A percentile compares a stretch with the other conserved stretches of the same genome.
These are phyloP conservation scores for Dioscorea alata DNA, from an alignment of 106 monocot species.

Conservation along the genomic window DNA sequence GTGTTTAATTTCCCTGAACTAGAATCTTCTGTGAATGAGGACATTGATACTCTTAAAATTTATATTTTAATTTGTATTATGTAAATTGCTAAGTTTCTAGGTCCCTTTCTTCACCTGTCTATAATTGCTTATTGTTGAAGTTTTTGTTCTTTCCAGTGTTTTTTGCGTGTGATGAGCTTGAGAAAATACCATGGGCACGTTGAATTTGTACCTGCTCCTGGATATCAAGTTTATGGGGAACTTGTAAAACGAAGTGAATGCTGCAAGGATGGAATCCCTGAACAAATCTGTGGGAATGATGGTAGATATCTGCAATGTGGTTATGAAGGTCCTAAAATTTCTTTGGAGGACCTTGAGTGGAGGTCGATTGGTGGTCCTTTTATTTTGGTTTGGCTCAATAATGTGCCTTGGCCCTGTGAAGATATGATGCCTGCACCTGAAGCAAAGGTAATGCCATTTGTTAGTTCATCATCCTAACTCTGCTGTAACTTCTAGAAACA, in stretches of 20 bases:
- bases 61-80: too few relatives aligned
- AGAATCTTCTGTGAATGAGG: too few relatives aligned
- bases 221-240: constrained; percentile 58
- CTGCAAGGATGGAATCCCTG: not conserved
- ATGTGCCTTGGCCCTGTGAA: constrained; percentile 65
- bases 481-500: too few relatives aligned
- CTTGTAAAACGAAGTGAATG: constrained; percentile 13
- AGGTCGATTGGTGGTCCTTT: constrained; percentile 69
- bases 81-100: too few relatives aligned
- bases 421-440: constrained; percentile 68
- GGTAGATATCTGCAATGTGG: constrained; percentile 11
- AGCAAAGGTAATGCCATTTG: constrained; percentile 47
- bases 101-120: not conserved
- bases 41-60: too few relatives aligned
- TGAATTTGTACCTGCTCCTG: constrained; percentile 65
- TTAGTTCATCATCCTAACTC: too few relatives aligned
- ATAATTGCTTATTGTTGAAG: too few relatives aligned
- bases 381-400: constrained; percentile 59
- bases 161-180: constrained; percentile 54
- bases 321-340: constrained; percentile 48
- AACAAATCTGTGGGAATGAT: not conserved
- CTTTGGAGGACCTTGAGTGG: constrained; percentile 47
- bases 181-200: constrained; percentile 51
- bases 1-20: too few relatives aligned
- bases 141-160: constrained; percentile 25